Evolutionary conservation across 352 stramenopile species (phyloP).

Genomic region (Phytophthora uliginosa): DNA sequence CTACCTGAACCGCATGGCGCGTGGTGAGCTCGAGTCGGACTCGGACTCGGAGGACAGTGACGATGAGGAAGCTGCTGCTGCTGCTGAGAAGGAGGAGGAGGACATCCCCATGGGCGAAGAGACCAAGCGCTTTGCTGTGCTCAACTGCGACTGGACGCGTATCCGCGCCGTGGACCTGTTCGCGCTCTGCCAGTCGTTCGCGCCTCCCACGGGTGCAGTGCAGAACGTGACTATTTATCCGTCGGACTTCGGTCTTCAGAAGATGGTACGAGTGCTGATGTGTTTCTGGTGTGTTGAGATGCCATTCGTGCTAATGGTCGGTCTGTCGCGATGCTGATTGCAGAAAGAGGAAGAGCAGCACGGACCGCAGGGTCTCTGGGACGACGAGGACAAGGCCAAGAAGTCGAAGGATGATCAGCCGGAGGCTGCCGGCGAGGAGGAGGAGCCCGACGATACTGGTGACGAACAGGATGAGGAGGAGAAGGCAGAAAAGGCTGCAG

Average conservation of each 20-base stretch:
- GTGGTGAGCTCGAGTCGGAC: constrained; percentile 75
- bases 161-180: constrained; percentile 97
- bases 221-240: constrained; percentile 96
- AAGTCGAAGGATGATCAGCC: constrained; percentile 35
- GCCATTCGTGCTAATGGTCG: constrained; percentile 6
- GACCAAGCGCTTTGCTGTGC: constrained; percentile 93
- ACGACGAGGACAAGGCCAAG: constrained; percentile 50
- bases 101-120: constrained; percentile 87
- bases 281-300: neutral
- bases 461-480: constrained; percentile 39
- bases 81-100: constrained; percentile 60
- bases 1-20: constrained; percentile 89
- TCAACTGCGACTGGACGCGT: constrained; percentile 98
- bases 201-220: constrained; percentile 89
- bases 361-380: constrained; percentile 74
- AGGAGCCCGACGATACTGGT: constrained; percentile 12
- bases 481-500: constrained; percentile 21
- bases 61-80: constrained; percentile 51
- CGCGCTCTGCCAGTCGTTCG: constrained; percentile 95
- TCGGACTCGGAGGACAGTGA: constrained; percentile 66
- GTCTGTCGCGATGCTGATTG: constrained; percentile 6
- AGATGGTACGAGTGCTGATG: constrained; percentile 78
- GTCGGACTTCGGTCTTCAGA: constrained; percentile 96
- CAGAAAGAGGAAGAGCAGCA: constrained; percentile 87
- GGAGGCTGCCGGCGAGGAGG: constrained; percentile 23